Percentiles rank a stretch among this genome's conserved stretches.
Evolutionary conservation across 495 filamentous ascomycete genomes (phyloP).

Genomic region (Lophiostoma macrostomum): DNA sequence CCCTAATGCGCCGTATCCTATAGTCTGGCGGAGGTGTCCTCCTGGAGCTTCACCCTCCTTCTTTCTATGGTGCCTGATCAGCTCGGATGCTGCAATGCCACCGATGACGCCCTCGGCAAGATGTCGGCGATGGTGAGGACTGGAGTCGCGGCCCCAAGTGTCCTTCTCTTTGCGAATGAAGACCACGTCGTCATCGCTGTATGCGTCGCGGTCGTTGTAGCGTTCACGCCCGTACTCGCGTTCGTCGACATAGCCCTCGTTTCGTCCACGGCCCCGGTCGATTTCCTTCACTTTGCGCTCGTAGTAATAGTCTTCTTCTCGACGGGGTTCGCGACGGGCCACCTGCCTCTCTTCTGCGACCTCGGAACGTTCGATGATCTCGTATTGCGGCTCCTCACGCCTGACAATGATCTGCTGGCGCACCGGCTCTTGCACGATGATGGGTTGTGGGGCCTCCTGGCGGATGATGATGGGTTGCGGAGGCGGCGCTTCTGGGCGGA

Average conservation of each 20-base stretch:
- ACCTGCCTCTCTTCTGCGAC: conserved; percentile 48
- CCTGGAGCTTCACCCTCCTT: conserved; percentile 56
- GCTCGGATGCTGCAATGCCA: conserved; percentile 70
- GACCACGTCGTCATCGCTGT: conserved; percentile 65
- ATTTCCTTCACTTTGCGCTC: conserved; percentile 57
- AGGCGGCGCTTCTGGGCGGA: conserved; percentile 50
- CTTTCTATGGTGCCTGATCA: conserved; percentile 67
- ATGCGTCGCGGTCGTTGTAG: conserved; percentile 38
- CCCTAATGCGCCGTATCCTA: conserved; percentile 78
- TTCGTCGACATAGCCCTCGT: conserved; percentile 49
- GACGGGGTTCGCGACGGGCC: conserved; percentile 37
- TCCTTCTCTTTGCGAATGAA: conserved; percentile 52
- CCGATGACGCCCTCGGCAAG: conserved; percentile 83
- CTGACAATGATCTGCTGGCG: conserved; percentile 63
- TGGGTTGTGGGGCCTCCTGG: conserved; percentile 58
- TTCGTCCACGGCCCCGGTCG: conserved; percentile 34
- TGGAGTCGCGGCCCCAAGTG: conserved; percentile 50
- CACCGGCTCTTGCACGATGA: conserved; percentile 67
- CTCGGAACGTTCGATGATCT: conserved; percentile 65
- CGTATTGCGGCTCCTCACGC: conserved; percentile 61
- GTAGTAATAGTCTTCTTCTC: conserved; percentile 65
- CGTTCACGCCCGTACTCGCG: conserved; percentile 55
- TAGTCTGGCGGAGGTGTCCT: conserved; percentile 66
- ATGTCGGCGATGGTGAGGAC: conserved; percentile 69
- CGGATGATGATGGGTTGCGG: conserved; percentile 68